Evolutionary conservation across 768 basidiomycete genomes (phyloP), one percentile per base, ranked within the genome.

Genomic region (Phanerochaete sordida): DNA sequence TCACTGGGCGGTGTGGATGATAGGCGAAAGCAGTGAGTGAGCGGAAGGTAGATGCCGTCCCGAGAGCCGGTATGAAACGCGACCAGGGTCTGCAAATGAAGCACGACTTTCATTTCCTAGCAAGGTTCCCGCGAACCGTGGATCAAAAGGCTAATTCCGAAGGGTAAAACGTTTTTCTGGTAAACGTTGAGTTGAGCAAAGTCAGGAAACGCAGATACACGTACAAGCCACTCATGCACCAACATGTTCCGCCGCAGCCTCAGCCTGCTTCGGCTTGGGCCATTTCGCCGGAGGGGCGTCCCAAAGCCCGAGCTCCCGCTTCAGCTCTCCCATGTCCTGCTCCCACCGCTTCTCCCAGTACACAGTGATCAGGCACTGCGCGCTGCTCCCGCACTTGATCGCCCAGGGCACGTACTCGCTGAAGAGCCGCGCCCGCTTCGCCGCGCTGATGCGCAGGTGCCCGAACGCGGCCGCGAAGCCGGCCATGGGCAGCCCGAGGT

Each of bases 261-360:
- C 11, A 6, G 39, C 19, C 8, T 43, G 39, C 4, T 30, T 28
- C 13, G 50, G 53, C 15, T 54, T 54, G 35, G 35, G 53, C 37
- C 53, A 37, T 26, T 54, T 54, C 21, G 44, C 46, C 52, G 86
- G 84, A 58, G 83, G 93, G 13, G 93, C 88, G 65, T 92, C 87
- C 84, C 84, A 87, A 16, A 96, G 81, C 9, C 95, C 91, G 23
- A 97, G 77, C 69, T 97, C 93, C 62, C 76, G 80, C 76, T 93
- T 88, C 75, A 99, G 79, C 51, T 93, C 91, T 1, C 84, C 85
- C 1, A 96, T 72, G 61, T 90, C 80, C 73, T 92, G 86, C 54
- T 84, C 84, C 96, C 95, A 98, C 56, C 95, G 77, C 73, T 93
- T 81, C 74, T 98, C 97, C 96, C 97, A 98, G 68, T 95, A 95